Base-by-base conservation (phyloP, 768 basidiomycete genomes). In the Termitomyces bulborhizus region DNA sequence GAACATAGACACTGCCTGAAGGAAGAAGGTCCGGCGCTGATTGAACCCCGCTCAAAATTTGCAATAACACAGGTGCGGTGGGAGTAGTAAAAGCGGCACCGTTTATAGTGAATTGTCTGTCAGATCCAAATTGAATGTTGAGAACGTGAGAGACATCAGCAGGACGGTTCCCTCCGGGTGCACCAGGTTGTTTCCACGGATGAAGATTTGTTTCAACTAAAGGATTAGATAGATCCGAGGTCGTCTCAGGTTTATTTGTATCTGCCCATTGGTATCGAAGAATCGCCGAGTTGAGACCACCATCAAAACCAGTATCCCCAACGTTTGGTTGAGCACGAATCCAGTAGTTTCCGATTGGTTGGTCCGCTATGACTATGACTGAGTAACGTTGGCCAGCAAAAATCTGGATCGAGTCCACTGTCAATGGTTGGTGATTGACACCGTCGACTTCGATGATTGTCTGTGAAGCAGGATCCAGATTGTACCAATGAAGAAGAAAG, bases 361-460 rank as follows among this genome's bases (percentile, higher is more conserved):
- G 73, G 57, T 80, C 66, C 13, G 81, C 77, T 9, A 64, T 69
- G 15, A 81, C 61, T 6, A 83, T 69, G 34, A 67, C 66, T 1
- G 68, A 59, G 48, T 59, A 59, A 45, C 58, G 58, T 27, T 59
- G 58, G 15, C 58, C 66, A 12, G 64, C 66, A 46, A 72, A 79
- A 37, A 84, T 76, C 31, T 76, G 59, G 39, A 75, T 65, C 13
- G 66, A 70, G 46, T 79, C 76, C 3, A 79, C 79, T 3, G 67
- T 64, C 6, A 76, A 63, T 0, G 82, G 77, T 24, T 0, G 72
- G 73, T 58, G 75, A 75, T 44, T 64, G 67, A 1, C 8, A 8
- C 76, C 74, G 46, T 84, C 82, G 1, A 65, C 77, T 59, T 84
- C 82, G 40, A 84, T 82, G 51, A 84, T 68, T 4, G 76, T 81